Conservation (phyloP, 305 asterid genomes). For the Solanum hybrid region DNA sequence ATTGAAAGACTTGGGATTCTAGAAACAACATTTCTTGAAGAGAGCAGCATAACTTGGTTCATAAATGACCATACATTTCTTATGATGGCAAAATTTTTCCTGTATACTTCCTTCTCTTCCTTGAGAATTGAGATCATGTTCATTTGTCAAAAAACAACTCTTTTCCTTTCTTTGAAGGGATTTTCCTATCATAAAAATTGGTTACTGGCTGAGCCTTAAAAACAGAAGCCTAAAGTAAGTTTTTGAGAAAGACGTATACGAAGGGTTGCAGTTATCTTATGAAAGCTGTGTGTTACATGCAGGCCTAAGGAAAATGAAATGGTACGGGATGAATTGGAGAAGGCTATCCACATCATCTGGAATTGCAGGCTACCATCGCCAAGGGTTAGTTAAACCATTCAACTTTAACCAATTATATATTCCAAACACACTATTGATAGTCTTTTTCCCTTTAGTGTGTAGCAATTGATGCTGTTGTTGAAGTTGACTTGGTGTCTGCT, state of each 20-base stretch:
- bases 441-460: constrained; percentile 46
- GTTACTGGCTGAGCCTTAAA: background rate
- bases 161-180: background rate
- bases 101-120: background rate
- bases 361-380: constrained; percentile 91
- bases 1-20: background rate
- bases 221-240: background rate
- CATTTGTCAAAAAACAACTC: background rate
- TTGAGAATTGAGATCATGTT: background rate
- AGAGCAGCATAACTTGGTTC: background rate
- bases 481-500: constrained; percentile 68
- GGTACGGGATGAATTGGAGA: constrained; percentile 59
- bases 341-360: constrained; percentile 84
- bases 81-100: background rate
- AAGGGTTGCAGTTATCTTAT: background rate
- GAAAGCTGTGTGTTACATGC: constrained; percentile 10
- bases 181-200: background rate
- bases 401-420: background rate
- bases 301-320: constrained; percentile 82
- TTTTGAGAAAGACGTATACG: background rate
- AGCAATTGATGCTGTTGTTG: constrained; percentile 74
- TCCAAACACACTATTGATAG: background rate
- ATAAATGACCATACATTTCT: background rate
- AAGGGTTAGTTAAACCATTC: constrained; percentile 41
- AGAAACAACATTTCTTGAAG: background rate